Base-by-base conservation (phyloP, 768 basidiomycete species). In the Tubosaeta brunneosetosa region DNA sequence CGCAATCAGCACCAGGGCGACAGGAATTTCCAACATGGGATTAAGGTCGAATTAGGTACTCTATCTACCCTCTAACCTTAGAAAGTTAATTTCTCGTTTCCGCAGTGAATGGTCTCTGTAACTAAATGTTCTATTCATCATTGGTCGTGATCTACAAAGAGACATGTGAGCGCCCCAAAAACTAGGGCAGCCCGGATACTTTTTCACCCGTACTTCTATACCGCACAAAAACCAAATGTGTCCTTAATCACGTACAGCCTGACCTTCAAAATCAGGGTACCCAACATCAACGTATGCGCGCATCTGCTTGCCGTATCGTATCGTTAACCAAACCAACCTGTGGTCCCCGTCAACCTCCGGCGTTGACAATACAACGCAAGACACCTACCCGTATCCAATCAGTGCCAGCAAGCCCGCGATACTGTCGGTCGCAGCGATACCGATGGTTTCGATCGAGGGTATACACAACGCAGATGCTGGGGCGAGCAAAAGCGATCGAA, bases 221-320 rank as follows among this genome's bases (percentile, higher is more conserved):
- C 42, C 25, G 42, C 14, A 27, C 7, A n/a, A 31, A 26, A 44
- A 29, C 7, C 38, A 19, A 10, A n/a, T n/a, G n/a, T 6, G 25
- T 8, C 4, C 38, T 33, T 33, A 50, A 27, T 36, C 17, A 33
- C 25, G 42, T 14, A 13, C 11, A 6, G 31, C 13, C 27, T 7
- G 29, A 1, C 32, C 33, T 34, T 44, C 42, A 29, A 65, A 65
- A 44, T 57, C 37, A 1, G 82, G 78, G 58, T 75, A 85, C 3
- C 78, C 83, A 8, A 84, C 67, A 56, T 86, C 79, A 6, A 76
- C 67, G 71, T 76, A 81, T 1, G 74, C 76, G 38, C 85, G 73
- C 72, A 87, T 76, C 49, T 72, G 69, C 27, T 75, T 74, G 4
- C 84, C 85, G 41, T 85, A 81, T 17, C 66, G 71, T 43, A 87